These are phyloP conservation scores for Entophlyctis helioformis DNA, from an alignment of 192 early-diverging fungal genomes.

Conservation along the genomic window DNA sequence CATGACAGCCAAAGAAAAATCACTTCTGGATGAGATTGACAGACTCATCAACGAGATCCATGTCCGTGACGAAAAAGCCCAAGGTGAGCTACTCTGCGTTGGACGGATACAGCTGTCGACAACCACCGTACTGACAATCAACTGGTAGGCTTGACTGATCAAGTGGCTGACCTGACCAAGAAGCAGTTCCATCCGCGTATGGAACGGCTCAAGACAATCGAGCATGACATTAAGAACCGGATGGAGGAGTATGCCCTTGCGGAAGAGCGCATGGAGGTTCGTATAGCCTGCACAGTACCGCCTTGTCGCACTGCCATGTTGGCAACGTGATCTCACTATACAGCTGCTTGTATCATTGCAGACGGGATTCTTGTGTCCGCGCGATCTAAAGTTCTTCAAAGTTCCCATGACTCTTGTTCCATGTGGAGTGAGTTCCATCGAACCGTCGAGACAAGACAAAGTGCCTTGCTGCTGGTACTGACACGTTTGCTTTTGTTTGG, in stretches of 20 bases:
- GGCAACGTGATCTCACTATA: background rate
- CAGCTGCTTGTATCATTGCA: constrained; percentile 2
- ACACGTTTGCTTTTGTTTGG: background rate
- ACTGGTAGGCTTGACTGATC: constrained; percentile 18
- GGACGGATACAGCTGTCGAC: no score
- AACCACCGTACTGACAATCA: no score
- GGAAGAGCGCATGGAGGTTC: constrained; percentile 41
- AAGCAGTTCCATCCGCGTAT: constrained; percentile 45
- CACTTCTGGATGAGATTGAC: constrained; percentile 27
- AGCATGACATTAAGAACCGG: constrained; percentile 33
- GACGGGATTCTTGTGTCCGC: constrained; percentile 45
- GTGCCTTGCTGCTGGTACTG: no score
- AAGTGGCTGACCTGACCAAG: constrained; percentile 25
- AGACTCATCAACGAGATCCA: constrained; percentile 9
- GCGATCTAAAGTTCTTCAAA: constrained; percentile 31
- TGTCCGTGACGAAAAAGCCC: constrained; percentile 18
- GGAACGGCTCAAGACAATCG: constrained; percentile 37
- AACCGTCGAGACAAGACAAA: no score
- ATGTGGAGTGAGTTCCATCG: constrained; percentile 24
- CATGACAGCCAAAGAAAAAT: constrained; percentile 26
- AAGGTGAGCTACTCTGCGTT: no score
- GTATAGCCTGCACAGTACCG: background rate
- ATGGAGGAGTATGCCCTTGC: constrained; percentile 40
- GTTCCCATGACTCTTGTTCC: constrained; percentile 39
- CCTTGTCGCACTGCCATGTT: background rate